Percentiles rank a stretch among this genome's conserved stretches.
These are phyloP conservation scores for Phlebopus sp. DNA, from an alignment of 1,284 basidiomycete genomes.

Conservation along the genomic window DNA sequence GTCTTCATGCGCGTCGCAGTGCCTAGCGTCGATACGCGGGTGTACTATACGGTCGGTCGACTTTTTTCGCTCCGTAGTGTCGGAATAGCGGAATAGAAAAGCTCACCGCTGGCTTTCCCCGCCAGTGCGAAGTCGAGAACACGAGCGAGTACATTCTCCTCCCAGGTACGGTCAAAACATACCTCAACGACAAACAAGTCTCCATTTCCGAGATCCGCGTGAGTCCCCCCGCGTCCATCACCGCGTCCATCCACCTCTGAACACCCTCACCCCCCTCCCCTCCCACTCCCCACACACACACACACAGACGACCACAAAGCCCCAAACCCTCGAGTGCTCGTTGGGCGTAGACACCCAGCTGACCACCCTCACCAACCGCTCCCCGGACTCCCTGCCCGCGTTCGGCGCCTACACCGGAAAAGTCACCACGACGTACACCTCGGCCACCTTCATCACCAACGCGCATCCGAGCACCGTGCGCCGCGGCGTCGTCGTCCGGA, in stretches of 20 bases:
- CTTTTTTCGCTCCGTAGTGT: no score
- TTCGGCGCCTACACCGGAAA: slow-evolving; percentile 6
- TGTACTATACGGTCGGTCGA: slow-evolving; percentile 20
- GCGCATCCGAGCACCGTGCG: slow-evolving; percentile 12
- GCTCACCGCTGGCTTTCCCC: no score
- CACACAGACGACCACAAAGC: slow-evolving; percentile 8
- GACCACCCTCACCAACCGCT: slow-evolving; percentile 14
- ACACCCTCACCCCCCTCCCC: no score
- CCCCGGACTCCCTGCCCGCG: slow-evolving; percentile 14
- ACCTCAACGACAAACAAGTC: slow-evolving; percentile 23
- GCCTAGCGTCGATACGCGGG: slow-evolving; percentile 16
- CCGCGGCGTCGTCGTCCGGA: slow-evolving; percentile 18
- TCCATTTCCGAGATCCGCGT: slow-evolving; percentile 18
- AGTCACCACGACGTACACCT: slow-evolving; percentile 18
- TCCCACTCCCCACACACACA: no score
- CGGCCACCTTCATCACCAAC: slow-evolving; percentile 16
- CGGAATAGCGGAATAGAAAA: no score
- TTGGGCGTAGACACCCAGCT: slow-evolving; percentile 19
- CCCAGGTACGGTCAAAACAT: slow-evolving; percentile 20
- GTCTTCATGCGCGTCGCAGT: slow-evolving; percentile 22
- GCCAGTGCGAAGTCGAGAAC: slow-evolving; percentile 23
- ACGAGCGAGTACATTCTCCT: slow-evolving; percentile 18
- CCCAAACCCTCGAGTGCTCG: slow-evolving; percentile 21
- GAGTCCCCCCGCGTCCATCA: no score
- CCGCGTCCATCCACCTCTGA: no score